phyloP scores from a whole-genome alignment of 257 asterid genomes.

The Avicennia marina region DNA sequence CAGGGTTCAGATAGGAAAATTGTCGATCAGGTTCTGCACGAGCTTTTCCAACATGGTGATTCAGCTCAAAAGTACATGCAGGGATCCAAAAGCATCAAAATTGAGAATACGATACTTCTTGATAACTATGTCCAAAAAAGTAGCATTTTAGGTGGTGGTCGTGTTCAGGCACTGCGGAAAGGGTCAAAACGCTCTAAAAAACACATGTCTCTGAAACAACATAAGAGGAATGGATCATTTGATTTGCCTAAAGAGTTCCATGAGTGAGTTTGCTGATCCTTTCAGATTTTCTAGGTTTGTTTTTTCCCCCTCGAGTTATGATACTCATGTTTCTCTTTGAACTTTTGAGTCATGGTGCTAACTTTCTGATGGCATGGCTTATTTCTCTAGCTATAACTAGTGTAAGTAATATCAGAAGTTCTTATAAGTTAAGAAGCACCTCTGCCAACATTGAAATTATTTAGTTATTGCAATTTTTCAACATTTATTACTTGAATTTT shows the following conservation, averaged over 20 bases:
- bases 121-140: conserved; percentile 65
- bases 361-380: conserved; percentile 9
- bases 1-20: conserved; percentile 2
- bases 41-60: conserved; percentile 12
- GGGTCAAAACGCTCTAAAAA: conserved; percentile 72
- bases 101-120: conserved; percentile 76
- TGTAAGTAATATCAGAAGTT: too few relatives aligned
- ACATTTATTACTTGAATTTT: too few relatives aligned
- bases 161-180: conserved; percentile 27
- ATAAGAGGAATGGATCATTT: conserved; percentile 55
- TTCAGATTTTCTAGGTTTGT: neutral
- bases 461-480: too few relatives aligned
- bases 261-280: conserved; percentile 45
- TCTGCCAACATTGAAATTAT: too few relatives aligned
- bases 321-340: neutral
- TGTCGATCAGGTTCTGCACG: neutral
- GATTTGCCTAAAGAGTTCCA: conserved; percentile 59
- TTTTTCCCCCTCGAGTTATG: neutral
- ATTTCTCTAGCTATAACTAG: too few relatives aligned
- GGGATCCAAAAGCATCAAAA: conserved; percentile 67
- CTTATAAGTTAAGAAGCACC: too few relatives aligned
- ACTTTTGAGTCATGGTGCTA: neutral
- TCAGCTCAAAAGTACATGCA: conserved; percentile 19
- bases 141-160: conserved; percentile 24
- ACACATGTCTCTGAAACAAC: conserved; percentile 70